Evolutionary conservation across 2,329 filamentous ascomycete genomes (phyloP), one percentile per base, ranked within the genome.

Genomic region (Diaporthe citriasiana): DNA sequence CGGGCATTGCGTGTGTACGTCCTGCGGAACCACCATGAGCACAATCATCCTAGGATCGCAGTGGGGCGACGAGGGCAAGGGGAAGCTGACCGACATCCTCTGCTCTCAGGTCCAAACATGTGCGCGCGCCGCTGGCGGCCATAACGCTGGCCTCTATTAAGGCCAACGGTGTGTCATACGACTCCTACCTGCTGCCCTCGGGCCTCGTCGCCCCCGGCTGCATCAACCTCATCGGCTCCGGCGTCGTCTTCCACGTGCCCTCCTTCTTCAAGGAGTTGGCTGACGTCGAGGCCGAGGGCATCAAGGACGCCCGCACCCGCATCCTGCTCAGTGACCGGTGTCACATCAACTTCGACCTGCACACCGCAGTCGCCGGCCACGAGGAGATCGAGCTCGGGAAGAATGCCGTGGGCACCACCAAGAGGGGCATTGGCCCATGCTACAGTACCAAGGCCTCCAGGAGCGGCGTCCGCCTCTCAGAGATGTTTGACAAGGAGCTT

Each of bases 171-270:
- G 82, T 84, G 74, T 79, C 80, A 74, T 89, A 85, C 80, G 88
- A 87, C 82, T 89, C 90, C 77, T 89, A 92, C 81, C 88, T 93
- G 74, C 84, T 93, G 66, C 89, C 92, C 33, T 93, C 90, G 72
- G 94, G 94, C 74, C 88, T 95, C 75, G 87, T 95, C 77, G 94
- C 93, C 80, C 91, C 93, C 9, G 85, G 85, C 56, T 93, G 90
- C 81, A 87, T 90, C 78, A 95, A 95, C 84, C 85, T 95, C 73
- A 93, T 95, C 80, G 93, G 93, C 74, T 92, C 91, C 65, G 92
- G 87, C 60, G 88, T 90, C 53, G 89, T 94, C 74, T 91, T 94
- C 77, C 89, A 82, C 63, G 79, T 82, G 35, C 90, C 90, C 27
- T 86, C 86, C 71, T 92, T 93, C 85, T 93, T 93, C 86, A 87